Evolutionary conservation across 1,284 basidiomycete species (phyloP), one percentile per base, ranked within the genome.

Genomic region (Ganoderma lingzhi): DNA sequence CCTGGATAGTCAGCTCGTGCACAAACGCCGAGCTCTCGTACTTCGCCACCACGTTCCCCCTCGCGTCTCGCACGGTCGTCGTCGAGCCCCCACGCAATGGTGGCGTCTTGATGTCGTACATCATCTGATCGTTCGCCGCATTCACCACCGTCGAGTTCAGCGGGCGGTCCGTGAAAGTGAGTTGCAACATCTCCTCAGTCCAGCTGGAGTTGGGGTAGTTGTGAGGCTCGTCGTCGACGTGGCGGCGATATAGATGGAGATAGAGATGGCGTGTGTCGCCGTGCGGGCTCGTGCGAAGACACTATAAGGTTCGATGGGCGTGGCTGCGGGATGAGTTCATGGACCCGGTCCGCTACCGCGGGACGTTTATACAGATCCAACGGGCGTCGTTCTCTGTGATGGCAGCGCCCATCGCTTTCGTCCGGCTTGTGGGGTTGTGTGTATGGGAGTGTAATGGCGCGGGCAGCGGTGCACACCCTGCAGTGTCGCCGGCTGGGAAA

Each of bases 91-190:
- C 69, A 17, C 60, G 19, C 10, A 14, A 53, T 44, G 37, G 59
- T 12, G 69, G 69, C 14, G 69, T 70, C 23, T 17, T 37, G 19
- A 70, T 55, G n/a, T 62, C 56, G 23, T 51, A 70, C 35, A 70
- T 37, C 30, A 59, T 32, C 32, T 63, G 17, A 4, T 61, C 53
- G 1, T 61, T 63, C 32, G 60, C 55, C 42, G 44, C 51, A 19
- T 59, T 59, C 19, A 59, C 56, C 19, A 59, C 56, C 3, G 12
- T 39, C 56, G 56, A 59, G 35, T 59, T 59, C 56, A 59, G 56
- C 35, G 56, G 56, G 32, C 56, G 56, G 56, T 39, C 56, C 35
- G 56, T 59, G 35, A 59, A 59, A 6, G 56, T 59, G 35, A 59
- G 56, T 8, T 59, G 56, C 37, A 59, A 19, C 56, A 59, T 59